Evolutionary conservation across 768 basidiomycete species (phyloP).

Genomic region (Mrakia blollopis): DNA sequence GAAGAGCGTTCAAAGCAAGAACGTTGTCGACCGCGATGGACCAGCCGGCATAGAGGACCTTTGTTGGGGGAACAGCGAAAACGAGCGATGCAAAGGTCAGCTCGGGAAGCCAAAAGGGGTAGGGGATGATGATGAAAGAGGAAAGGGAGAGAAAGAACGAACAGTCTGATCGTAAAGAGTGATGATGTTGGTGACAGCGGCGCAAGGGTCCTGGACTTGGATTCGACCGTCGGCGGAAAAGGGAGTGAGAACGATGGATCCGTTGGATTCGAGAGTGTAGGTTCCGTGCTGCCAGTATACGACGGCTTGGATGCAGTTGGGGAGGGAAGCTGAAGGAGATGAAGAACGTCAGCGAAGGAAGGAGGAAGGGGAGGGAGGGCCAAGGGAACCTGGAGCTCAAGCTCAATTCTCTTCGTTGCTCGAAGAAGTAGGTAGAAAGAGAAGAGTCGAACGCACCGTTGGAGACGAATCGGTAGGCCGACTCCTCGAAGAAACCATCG

Average conservation of each 20-base stretch:
- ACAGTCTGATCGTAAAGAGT: conserved; percentile 75
- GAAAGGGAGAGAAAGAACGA: conserved; percentile 30
- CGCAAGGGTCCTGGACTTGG: conserved; percentile 91
- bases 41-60: conserved; percentile 54
- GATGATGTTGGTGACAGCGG: conserved; percentile 79
- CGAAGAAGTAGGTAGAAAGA: neutral
- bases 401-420: neutral
- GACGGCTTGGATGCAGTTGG: conserved; percentile 82
- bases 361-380: neutral
- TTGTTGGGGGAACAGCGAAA: too few relatives aligned
- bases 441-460: conserved; percentile 58
- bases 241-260: conserved; percentile 69
- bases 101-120: neutral
- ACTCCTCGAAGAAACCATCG: conserved; percentile 77
- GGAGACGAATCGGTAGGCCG: conserved; percentile 79
- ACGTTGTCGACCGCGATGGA: conserved; percentile 62
- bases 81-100: conserved; percentile 46
- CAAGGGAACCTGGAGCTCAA: neutral
- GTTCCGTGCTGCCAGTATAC: conserved; percentile 87
- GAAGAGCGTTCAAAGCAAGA: conserved; percentile 55
- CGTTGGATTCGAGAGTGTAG: conserved; percentile 63
- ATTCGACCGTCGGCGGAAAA: conserved; percentile 78
- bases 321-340: conserved; percentile 58
- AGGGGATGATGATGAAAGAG: neutral
- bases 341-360: conserved; percentile 8